Percentiles rank a stretch among this genome's conserved stretches.
phyloP scores from a whole-genome alignment of 148 eudicot genomes.

The Dianthus caryophyllus region DNA sequence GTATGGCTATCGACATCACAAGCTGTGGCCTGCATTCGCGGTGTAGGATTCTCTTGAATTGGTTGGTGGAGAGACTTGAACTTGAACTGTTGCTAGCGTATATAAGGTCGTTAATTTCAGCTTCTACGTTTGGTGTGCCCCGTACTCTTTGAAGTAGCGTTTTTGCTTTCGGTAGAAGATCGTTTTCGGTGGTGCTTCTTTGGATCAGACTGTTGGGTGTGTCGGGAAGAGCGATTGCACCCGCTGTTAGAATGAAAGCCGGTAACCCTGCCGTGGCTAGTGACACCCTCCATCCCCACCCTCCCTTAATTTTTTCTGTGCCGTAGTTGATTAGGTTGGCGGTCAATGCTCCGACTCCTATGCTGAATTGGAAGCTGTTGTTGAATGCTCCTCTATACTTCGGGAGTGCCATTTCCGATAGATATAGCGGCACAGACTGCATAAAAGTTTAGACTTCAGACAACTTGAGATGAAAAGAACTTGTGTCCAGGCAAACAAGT shows the following conservation, averaged over 20 bases:
- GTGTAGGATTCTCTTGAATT: slow-evolving; percentile 25
- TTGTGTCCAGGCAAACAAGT: no score
- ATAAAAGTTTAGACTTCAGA: no score
- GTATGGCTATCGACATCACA: slow-evolving; percentile 46
- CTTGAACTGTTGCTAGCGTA: slow-evolving; percentile 9
- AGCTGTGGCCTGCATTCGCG: slow-evolving; percentile 47
- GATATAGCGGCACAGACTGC: slow-evolving; percentile 58
- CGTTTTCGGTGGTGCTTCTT: slow-evolving; percentile 21
- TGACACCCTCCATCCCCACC: slow-evolving; percentile 66
- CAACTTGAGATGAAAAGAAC: no score
- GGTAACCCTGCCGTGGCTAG: slow-evolving; percentile 43
- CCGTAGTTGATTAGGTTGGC: slow-evolving; percentile 43
- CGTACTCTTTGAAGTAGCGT: slow-evolving; percentile 36
- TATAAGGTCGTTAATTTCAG: slow-evolving; percentile 25
- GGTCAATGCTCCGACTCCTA: slow-evolving; percentile 34
- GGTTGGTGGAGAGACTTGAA: not conserved
- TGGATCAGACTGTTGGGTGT: slow-evolving; percentile 66
- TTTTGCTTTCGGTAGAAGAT: slow-evolving; percentile 25
- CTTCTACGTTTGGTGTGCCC: slow-evolving; percentile 32
- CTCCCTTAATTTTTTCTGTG: slow-evolving; percentile 34
- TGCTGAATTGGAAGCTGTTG: slow-evolving; percentile 47
- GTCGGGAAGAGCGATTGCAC: slow-evolving; percentile 53
- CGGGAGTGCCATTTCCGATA: slow-evolving; percentile 69
- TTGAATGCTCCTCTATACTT: slow-evolving; percentile 57
- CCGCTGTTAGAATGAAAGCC: slow-evolving; percentile 38